Evolutionary conservation across 345 rosid species (phyloP).

Genomic region (Corchorus capsularis): DNA sequence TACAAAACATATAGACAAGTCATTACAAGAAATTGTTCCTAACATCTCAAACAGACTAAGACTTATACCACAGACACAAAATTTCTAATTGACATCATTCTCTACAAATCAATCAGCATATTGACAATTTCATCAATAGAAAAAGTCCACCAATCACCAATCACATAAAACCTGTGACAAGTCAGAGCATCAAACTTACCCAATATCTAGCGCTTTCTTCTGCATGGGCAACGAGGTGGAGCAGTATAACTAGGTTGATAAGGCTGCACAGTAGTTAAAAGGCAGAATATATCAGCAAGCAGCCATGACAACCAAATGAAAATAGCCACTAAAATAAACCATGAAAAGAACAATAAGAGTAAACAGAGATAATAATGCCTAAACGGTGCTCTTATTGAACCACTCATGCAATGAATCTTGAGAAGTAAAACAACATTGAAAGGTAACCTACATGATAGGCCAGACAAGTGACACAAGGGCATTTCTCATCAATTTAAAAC

Average conservation of each 20-base stretch:
- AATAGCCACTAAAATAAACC: not conserved
- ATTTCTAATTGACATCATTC: not conserved
- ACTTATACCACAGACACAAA: conserved; percentile 5
- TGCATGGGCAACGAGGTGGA: conserved; percentile 52
- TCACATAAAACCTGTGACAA: conserved; percentile 9
- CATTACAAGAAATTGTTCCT: not conserved
- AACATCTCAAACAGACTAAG: not conserved
- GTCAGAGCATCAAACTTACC: conserved; percentile 45
- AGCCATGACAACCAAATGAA: not conserved
- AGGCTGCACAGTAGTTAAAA: conserved; percentile 47
- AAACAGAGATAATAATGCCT: not conserved
- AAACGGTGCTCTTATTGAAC: not conserved
- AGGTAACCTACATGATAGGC: not conserved
- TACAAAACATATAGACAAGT: conserved; percentile 29
- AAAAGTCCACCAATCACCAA: not conserved
- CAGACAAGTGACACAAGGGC: not conserved
- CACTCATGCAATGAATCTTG: not conserved
- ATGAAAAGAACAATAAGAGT: not conserved
- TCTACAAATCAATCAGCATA: not conserved
- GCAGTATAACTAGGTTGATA: conserved; percentile 86
- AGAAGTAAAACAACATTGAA: not conserved
- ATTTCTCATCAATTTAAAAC: not conserved
- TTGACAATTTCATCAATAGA: not conserved
- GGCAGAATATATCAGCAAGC: not conserved
- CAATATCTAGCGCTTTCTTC: conserved; percentile 86